Evolutionary conservation across 1,284 basidiomycete genomes (phyloP), one percentile per base, ranked within the genome.

Genomic region (Ustilago shanxiensis): DNA sequence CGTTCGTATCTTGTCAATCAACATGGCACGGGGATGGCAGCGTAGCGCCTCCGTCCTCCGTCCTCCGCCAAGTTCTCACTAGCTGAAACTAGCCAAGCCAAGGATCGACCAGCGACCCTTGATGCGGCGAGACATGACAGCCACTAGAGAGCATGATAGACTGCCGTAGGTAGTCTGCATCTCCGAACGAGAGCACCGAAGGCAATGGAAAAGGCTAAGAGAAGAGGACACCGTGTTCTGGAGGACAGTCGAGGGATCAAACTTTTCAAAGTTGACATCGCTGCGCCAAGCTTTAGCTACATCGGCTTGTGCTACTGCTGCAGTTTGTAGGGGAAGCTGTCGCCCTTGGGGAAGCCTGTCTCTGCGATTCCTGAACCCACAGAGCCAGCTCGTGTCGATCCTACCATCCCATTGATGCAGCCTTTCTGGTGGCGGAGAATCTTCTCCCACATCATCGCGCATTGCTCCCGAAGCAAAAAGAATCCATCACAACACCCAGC

Each of bases 391-490:
- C 49, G 35, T 60, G 58, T 56, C 53, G 59, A 67, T 60, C 53
- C 51, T 5, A 18, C 1, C 35, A 11, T 28, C 28, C 16, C 47
- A 56, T 24, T 29, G 60, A 49, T 45, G 55, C 54, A 56, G 16
- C 20, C 18, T 26, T 20, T 44, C 39, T 20, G 35, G 44, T 41
- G 44, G 52, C 45, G 54, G 61, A 59, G 51, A 60, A 60, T 54
- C 50, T 63, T 69, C 61, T 60, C 55, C 29, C 66, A 61, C 60
- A 68, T 62, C 54, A 62, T 69, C n/a, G 24, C 52, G 35, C 64
- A 49, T 58, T 35, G 35, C 20, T 41, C 54, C 14, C 39, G 44
- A 49, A 50, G 29, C 39, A 44, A 37, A n/a, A 10, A 39, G 26
- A 13, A 49, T 26, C 45, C 45, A 55, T 31, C 41, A 20, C 24